Percentiles rank a stretch among this genome's conserved stretches.
phyloP scores from a whole-genome alignment of 768 basidiomycete genomes.

The Lactarius indigo region DNA sequence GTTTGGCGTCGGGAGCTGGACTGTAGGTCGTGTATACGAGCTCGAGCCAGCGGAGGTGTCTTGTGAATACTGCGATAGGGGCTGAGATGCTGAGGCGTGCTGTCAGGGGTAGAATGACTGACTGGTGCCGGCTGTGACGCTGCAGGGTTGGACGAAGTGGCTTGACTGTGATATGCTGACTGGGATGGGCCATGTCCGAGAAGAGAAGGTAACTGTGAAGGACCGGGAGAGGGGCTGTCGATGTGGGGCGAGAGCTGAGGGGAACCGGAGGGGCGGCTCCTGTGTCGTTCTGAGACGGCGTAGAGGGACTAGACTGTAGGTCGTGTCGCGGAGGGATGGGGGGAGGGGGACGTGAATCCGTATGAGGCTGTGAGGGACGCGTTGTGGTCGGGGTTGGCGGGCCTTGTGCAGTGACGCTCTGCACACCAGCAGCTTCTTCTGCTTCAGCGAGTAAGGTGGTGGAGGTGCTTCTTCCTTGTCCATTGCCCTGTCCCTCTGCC shows the following conservation, averaged over 20 bases:
- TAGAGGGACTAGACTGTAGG: neutral
- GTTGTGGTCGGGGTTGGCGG: constrained; percentile 13
- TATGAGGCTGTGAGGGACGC: constrained; percentile 11
- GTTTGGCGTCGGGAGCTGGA: constrained; percentile 4
- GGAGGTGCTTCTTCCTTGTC: constrained; percentile 55
- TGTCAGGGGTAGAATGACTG: constrained; percentile 9
- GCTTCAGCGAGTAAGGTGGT: constrained; percentile 62
- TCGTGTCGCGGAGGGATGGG: constrained; percentile 20
- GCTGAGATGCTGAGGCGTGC: neutral
- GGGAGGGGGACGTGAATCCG: constrained; percentile 8
- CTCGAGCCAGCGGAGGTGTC: neutral
- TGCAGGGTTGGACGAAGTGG: neutral
- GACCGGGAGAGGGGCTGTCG: neutral
- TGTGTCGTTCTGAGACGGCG: neutral
- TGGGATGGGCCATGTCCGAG: neutral
- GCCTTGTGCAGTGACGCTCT: constrained; percentile 2
- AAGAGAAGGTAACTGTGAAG: neutral
- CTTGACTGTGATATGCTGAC: neutral
- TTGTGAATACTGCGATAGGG: neutral
- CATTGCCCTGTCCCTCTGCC: constrained; percentile 38
- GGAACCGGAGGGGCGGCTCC: constrained; percentile 15
- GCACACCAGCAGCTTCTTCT: constrained; percentile 26
- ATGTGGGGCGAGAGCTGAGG: constrained; percentile 17
- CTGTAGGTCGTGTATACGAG: neutral
- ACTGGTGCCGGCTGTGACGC: neutral